A percentile compares a stretch with the other conserved stretches of the same genome.
phyloP scores from a whole-genome alignment of 495 filamentous ascomycete species.

The Lentithecium fluviatile region DNA sequence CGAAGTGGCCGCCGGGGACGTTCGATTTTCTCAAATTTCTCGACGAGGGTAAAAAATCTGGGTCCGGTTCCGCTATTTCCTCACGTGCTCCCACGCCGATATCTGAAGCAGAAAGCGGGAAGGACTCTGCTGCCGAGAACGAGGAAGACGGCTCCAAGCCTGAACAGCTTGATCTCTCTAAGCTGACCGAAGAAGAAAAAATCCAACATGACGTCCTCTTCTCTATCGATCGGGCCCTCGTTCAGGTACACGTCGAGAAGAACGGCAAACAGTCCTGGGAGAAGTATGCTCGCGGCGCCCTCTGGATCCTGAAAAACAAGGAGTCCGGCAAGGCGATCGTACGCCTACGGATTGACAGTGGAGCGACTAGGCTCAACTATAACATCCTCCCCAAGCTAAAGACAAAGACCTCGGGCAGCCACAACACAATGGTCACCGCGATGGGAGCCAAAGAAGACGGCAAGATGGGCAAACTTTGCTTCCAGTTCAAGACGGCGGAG shows the following conservation, averaged over 20 bases:
- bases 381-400: constrained; percentile 5
- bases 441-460: background rate
- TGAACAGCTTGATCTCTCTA: background rate
- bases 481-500: background rate
- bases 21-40: background rate
- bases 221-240: background rate
- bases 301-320: constrained; percentile 25
- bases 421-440: constrained; percentile 8
- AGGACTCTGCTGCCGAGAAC: constrained; percentile 7
- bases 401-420: background rate
- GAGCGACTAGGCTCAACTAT: constrained; percentile 16
- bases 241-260: constrained; percentile 8
- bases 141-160: constrained; percentile 1
- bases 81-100: constrained; percentile 20
- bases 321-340: constrained; percentile 14
- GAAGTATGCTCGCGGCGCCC: constrained; percentile 1
- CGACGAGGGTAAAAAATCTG: background rate
- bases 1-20: background rate
- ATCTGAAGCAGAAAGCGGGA: constrained; percentile 15
- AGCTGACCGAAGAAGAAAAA: constrained; percentile 15
- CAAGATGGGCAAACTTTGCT: background rate
- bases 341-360: constrained; percentile 12
- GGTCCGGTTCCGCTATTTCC: constrained; percentile 4
- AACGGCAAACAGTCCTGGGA: constrained; percentile 8
- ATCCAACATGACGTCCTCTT: constrained; percentile 21